A percentile compares a stretch with the other conserved stretches of the same genome.
Conservation (phyloP, 2,329 filamentous ascomycete genomes). For the Cladosporium sp. region DNA sequence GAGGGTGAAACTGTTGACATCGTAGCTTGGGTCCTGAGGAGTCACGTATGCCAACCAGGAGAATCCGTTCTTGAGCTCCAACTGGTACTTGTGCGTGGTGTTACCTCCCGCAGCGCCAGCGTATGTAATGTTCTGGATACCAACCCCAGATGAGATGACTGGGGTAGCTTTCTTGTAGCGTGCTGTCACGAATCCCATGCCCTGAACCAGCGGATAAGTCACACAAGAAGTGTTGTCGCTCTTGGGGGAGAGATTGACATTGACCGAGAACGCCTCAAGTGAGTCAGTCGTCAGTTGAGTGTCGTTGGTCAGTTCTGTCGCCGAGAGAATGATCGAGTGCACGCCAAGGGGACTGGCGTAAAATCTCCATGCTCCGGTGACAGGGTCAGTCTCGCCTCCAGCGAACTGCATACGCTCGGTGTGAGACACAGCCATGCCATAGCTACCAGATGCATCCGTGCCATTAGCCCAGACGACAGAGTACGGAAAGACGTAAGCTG, state of each 20-base stretch:
- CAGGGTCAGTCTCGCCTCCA: constrained; percentile 25
- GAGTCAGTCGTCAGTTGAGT: constrained; percentile 55
- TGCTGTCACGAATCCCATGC: constrained; percentile 81
- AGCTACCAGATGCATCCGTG: constrained; percentile 59
- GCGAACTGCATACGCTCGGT: constrained; percentile 62
- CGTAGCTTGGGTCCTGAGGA: constrained; percentile 50
- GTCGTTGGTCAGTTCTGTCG: constrained; percentile 61
- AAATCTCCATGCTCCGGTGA: constrained; percentile 56
- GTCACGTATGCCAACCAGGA: constrained; percentile 78
- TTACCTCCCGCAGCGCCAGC: constrained; percentile 52
- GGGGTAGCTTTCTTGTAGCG: constrained; percentile 68
- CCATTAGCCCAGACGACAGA: constrained; percentile 42
- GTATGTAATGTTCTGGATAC: constrained; percentile 62
- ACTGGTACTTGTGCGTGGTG: constrained; percentile 70
- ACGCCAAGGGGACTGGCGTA: constrained; percentile 80
- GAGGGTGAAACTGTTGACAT: constrained; percentile 59
- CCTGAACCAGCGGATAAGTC: constrained; percentile 79
- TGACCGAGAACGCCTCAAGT: constrained; percentile 54
- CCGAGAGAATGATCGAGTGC: constrained; percentile 76
- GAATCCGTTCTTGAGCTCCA: constrained; percentile 65
- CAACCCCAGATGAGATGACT: constrained; percentile 67
- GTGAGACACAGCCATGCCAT: constrained; percentile 75
- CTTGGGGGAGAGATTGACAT: constrained; percentile 62
- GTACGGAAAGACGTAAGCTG: constrained; percentile 67
- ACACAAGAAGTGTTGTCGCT: constrained; percentile 53